Percentiles rank a stretch among this genome's conserved stretches.
phyloP scores from a whole-genome alignment of 345 rosid species.

The Physaria fendleri region DNA sequence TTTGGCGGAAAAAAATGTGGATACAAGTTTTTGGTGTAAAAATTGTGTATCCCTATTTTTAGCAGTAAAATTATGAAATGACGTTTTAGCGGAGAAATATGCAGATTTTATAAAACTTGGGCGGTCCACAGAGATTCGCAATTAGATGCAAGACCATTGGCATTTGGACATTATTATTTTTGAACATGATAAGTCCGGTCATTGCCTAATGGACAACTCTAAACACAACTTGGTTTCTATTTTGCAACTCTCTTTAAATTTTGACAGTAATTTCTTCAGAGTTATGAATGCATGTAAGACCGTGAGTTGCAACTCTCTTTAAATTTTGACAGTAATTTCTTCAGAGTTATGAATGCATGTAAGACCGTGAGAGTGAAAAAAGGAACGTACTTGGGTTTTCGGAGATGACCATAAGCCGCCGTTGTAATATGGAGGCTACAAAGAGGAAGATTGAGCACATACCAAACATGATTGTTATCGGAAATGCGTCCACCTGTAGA shows the following conservation, averaged over 20 bases:
- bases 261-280: neutral
- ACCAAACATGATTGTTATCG: slow-evolving; percentile 87
- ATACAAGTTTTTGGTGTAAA: too few species aligned
- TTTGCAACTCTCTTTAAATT: neutral
- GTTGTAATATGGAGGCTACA: slow-evolving; percentile 73
- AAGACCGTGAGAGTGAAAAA: neutral
- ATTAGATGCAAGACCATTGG: too few species aligned
- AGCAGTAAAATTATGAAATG: too few species aligned
- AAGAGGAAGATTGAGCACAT: slow-evolving; percentile 95
- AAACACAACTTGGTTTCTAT: too few species aligned
- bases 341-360: neutral
- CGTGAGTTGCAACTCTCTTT: neutral
- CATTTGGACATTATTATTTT: too few species aligned
- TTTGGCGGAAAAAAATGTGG: too few species aligned
- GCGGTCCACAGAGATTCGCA: too few species aligned
- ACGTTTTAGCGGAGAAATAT: too few species aligned
- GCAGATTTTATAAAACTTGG: too few species aligned
- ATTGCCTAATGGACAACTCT: too few species aligned
- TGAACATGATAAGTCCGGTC: too few species aligned
- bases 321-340: neutral
- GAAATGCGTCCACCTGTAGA: slow-evolving; percentile 68
- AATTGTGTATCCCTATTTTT: too few species aligned
- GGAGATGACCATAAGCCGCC: slow-evolving; percentile 68
- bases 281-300: neutral
- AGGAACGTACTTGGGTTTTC: slow-evolving; percentile 63